Evolutionary conservation across 2,329 filamentous ascomycete species (phyloP).

Genomic region (Plectosphaerella cucumerina): DNA sequence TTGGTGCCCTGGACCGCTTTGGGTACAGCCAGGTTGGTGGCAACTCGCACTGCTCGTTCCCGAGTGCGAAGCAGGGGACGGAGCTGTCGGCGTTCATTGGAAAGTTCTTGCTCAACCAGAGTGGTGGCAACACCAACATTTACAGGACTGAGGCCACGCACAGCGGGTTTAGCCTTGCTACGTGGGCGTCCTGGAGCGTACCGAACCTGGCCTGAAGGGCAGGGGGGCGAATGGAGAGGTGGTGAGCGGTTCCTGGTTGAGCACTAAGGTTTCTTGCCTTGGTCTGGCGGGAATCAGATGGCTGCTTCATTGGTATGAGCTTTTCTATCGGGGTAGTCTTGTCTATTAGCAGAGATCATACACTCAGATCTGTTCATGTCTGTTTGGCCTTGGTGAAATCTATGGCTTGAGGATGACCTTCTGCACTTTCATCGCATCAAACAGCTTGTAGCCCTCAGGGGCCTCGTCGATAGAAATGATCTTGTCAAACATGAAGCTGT

Average conservation of each 20-base stretch:
- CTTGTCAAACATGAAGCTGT: slow-evolving; percentile 72
- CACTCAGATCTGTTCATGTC: too few species aligned
- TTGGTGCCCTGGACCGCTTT: slow-evolving; percentile 41
- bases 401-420: slow-evolving; percentile 66
- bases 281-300: too few species aligned
- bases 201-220: slow-evolving; percentile 1
- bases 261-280: too few species aligned
- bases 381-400: background rate
- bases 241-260: too few species aligned
- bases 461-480: slow-evolving; percentile 67
- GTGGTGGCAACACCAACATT: slow-evolving; percentile 4
- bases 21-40: slow-evolving; percentile 44
- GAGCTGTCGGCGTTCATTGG: slow-evolving; percentile 46
- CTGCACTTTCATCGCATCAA: slow-evolving; percentile 68
- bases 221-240: background rate
- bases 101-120: slow-evolving; percentile 34
- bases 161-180: slow-evolving; percentile 9
- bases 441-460: slow-evolving; percentile 65
- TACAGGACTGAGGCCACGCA: slow-evolving; percentile 7
- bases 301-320: too few species aligned
- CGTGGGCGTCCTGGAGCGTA: slow-evolving; percentile 9
- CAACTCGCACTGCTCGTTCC: slow-evolving; percentile 47
- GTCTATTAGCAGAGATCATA: too few species aligned
- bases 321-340: too few species aligned
- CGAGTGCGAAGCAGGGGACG: slow-evolving; percentile 31